A percentile compares a stretch with the other conserved stretches of the same genome.
Conservation (phyloP, 352 stramenopile genomes). For the Pythium coloratum region DNA sequence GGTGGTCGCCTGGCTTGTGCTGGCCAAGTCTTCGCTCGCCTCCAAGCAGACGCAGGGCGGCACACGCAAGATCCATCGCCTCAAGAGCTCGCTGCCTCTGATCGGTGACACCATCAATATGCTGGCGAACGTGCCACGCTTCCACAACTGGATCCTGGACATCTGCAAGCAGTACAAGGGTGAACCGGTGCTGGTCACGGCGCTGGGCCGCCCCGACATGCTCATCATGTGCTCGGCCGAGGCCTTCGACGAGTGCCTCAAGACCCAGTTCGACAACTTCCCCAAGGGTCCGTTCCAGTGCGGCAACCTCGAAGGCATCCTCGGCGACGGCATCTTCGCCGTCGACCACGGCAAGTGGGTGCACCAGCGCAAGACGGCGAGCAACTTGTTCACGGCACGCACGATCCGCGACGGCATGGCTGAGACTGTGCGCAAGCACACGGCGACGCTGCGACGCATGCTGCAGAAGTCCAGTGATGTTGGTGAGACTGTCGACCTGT, state of each 20-base stretch:
- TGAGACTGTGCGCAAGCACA: conserved; percentile 31
- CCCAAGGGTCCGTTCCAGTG: conserved; percentile 36
- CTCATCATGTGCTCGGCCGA: conserved; percentile 7
- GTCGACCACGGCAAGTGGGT: conserved; percentile 45
- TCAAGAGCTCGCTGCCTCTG: conserved; percentile 13
- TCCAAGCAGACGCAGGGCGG: neutral
- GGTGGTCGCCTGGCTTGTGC: conserved; percentile 4
- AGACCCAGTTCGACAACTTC: conserved; percentile 39
- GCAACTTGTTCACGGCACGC: conserved; percentile 50
- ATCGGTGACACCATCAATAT: conserved; percentile 17
- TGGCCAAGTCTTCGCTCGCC: neutral
- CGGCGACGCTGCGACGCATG: conserved; percentile 31
- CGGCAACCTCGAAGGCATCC: conserved; percentile 31
- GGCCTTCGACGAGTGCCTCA: conserved; percentile 29
- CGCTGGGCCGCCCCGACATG: conserved; percentile 10
- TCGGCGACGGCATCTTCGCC: conserved; percentile 42
- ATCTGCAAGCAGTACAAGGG: conserved; percentile 11
- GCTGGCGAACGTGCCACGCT: neutral
- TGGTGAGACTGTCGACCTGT: conserved; percentile 36
- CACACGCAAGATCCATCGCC: neutral
- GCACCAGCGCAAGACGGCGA: conserved; percentile 54
- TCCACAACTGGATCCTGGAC: conserved; percentile 22
- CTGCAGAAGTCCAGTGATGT: conserved; percentile 9
- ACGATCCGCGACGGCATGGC: conserved; percentile 50
- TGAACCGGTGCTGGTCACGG: conserved; percentile 5